These are phyloP conservation scores for Keithomyces neogunnii DNA, from an alignment of 2,329 filamentous ascomycete genomes.

Conservation along the genomic window DNA sequence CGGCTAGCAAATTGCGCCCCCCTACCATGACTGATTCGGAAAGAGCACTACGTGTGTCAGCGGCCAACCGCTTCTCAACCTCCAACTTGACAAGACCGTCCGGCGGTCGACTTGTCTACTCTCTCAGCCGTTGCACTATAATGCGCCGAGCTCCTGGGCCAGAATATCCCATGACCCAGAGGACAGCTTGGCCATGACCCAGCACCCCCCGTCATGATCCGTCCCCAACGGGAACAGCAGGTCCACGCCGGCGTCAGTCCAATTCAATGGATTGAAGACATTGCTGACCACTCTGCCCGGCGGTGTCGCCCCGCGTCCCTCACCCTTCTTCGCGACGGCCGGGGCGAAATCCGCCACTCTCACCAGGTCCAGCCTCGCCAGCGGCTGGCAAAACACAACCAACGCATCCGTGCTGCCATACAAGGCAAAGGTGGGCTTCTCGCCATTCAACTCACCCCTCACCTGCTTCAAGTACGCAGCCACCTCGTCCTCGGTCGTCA, in stretches of 20 bases:
- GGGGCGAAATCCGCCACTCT: slow-evolving; percentile 4
- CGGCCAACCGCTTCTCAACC: too few species aligned
- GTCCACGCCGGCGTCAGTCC: slow-evolving; percentile 3
- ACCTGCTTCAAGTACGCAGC: not conserved
- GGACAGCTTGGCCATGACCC: slow-evolving; percentile 4
- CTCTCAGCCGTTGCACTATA: too few species aligned
- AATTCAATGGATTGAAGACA: slow-evolving; percentile 1
- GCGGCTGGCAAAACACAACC: slow-evolving; percentile 1
- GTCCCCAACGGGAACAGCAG: not conserved
- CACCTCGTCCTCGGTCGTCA: slow-evolving; percentile 2
- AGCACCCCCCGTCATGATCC: not conserved
- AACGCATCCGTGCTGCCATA: slow-evolving; percentile 3
- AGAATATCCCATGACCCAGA: not conserved
- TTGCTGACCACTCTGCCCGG: not conserved
- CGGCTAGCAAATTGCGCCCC: too few species aligned
- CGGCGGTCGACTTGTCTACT: too few species aligned
- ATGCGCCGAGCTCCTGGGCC: not conserved
- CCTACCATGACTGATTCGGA: too few species aligned
- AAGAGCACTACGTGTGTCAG: too few species aligned
- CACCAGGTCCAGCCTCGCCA: slow-evolving; percentile 1
- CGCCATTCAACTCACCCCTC: not conserved
- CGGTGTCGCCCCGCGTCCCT: not conserved
- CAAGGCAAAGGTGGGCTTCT: not conserved
- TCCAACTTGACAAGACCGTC: too few species aligned
- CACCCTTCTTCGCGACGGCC: not conserved